Conservation (phyloP, 345 rosid genomes). For the Lepidium didymum region DNA sequence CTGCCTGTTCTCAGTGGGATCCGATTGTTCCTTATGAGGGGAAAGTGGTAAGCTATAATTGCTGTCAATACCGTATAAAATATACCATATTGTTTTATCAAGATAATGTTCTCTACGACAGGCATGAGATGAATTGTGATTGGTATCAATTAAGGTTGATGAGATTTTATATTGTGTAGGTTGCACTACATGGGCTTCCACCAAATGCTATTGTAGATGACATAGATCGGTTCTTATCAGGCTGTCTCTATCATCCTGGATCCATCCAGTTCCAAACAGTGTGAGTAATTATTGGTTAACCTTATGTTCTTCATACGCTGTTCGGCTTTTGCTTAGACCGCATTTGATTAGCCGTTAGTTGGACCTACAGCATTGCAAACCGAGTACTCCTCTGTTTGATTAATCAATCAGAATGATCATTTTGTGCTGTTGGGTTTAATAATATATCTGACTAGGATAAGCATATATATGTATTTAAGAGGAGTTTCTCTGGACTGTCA, state of each 20-base stretch:
- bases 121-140: background rate
- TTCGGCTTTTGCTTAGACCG: background rate
- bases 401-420: background rate
- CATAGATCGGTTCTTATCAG: constrained; percentile 63
- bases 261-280: constrained; percentile 33
- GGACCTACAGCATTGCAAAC: background rate
- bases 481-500: background rate
- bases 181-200: constrained; percentile 58
- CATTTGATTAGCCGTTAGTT: background rate
- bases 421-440: background rate
- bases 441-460: background rate
- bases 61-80: no score
- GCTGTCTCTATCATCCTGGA: constrained; percentile 51
- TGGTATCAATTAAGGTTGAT: background rate
- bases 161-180: constrained; percentile 29
- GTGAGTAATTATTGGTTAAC: constrained; percentile 29
- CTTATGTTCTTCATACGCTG: background rate
- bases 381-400: background rate
- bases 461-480: background rate
- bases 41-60: constrained; percentile 47
- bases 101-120: background rate
- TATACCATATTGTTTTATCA: background rate
- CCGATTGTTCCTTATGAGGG: constrained; percentile 43
- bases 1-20: constrained; percentile 46
- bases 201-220: constrained; percentile 43